Percentiles rank a stretch among this genome's conserved stretches.
phyloP scores from a whole-genome alignment of 495 filamentous ascomycete species.

The Penicillium pulvis region DNA sequence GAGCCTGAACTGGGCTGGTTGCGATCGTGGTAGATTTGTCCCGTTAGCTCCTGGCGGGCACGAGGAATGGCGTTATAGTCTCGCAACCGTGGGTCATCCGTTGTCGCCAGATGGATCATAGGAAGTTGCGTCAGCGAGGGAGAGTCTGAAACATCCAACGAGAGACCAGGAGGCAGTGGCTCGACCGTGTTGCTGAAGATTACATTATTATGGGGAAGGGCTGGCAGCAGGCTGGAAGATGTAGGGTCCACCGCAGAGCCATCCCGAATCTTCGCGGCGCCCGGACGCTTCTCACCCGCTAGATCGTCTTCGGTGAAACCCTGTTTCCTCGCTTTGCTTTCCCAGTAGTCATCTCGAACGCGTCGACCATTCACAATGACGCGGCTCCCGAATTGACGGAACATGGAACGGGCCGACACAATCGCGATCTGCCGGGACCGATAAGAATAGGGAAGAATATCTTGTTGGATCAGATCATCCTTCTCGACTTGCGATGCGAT shows the following conservation, averaged over 20 bases:
- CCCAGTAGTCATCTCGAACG: slow-evolving; percentile 98
- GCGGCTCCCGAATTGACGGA: slow-evolving; percentile 96
- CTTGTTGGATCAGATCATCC: slow-evolving; percentile 92
- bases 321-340: slow-evolving; percentile 93
- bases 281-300: slow-evolving; percentile 94
- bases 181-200: slow-evolving; percentile 80
- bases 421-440: slow-evolving; percentile 97
- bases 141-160: slow-evolving; percentile 60
- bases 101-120: slow-evolving; percentile 79
- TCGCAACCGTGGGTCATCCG: slow-evolving; percentile 74
- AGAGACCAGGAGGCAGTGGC: slow-evolving; percentile 67
- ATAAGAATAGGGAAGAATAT: slow-evolving; percentile 96
- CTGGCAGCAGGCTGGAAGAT: slow-evolving; percentile 51
- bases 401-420: slow-evolving; percentile 98
- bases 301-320: slow-evolving; percentile 97
- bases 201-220: slow-evolving; percentile 65
- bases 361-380: slow-evolving; percentile 87
- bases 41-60: slow-evolving; percentile 85
- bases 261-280: slow-evolving; percentile 85
- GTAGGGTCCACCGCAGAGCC: slow-evolving; percentile 54
- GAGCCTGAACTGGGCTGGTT: slow-evolving; percentile 73
- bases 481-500: slow-evolving; percentile 96
- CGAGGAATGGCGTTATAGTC: slow-evolving; percentile 85
- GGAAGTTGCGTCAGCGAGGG: slow-evolving; percentile 71
- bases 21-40: slow-evolving; percentile 85